Evolutionary conservation across 108 stramenopile genomes (phyloP).

Genomic region (Nannochloropsis oceanica): DNA sequence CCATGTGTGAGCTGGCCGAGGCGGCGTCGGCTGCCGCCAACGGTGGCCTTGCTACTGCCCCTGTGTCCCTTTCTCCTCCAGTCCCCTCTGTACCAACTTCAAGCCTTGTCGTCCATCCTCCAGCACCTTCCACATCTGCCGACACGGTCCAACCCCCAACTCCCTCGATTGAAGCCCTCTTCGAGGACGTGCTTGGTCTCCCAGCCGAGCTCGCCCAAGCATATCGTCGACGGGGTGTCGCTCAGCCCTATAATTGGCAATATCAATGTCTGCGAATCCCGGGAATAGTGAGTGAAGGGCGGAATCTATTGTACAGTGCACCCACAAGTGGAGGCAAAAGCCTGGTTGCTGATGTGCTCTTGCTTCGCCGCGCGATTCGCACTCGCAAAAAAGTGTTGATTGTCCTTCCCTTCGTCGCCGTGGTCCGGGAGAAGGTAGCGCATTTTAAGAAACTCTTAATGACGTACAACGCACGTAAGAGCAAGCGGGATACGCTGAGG

Average conservation of each 20-base stretch:
- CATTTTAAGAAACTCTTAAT: constrained; percentile 29
- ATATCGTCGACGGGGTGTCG: constrained; percentile 1
- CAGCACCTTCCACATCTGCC: background rate
- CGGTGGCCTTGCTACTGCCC: background rate
- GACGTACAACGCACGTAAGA: constrained; percentile 23
- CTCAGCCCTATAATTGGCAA: constrained; percentile 37
- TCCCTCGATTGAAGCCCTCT: background rate
- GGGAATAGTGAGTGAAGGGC: constrained; percentile 15
- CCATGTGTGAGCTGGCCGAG: background rate
- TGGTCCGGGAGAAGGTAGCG: constrained; percentile 36
- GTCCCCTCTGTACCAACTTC: background rate
- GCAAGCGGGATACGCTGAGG: constrained; percentile 7
- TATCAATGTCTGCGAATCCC: constrained; percentile 23
- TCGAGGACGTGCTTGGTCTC: constrained; percentile 1
- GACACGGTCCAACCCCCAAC: background rate
- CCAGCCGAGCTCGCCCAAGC: background rate
- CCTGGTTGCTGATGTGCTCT: constrained; percentile 37
- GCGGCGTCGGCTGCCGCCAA: background rate
- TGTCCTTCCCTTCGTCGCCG: constrained; percentile 33
- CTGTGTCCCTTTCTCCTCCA: too few relatives aligned
- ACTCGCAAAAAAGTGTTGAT: constrained; percentile 8
- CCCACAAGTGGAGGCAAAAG: constrained; percentile 40
- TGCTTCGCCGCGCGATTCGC: constrained; percentile 22
- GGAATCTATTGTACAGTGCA: constrained; percentile 35
- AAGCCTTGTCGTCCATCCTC: background rate